Evolutionary conservation across 495 filamentous ascomycete species (phyloP).

Genomic region (Filosporella fistucella): DNA sequence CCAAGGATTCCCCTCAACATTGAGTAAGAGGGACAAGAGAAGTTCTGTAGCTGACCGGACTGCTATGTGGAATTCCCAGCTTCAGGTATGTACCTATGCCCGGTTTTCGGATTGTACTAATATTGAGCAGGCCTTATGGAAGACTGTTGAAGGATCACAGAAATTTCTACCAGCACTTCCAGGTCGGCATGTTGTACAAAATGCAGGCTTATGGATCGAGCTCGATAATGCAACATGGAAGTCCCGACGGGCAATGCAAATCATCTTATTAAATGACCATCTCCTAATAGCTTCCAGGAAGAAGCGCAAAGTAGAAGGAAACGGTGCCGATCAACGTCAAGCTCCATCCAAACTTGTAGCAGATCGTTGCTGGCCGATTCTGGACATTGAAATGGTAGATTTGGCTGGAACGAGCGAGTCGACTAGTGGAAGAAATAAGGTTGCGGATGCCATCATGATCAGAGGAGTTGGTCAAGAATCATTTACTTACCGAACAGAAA

Average conservation of each 20-base stretch:
- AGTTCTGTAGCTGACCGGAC: slow-evolving; percentile 93
- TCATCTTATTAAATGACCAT: slow-evolving; percentile 93
- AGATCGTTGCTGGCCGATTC: slow-evolving; percentile 89
- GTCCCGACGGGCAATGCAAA: slow-evolving; percentile 73
- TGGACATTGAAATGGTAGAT: slow-evolving; percentile 92
- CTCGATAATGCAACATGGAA: slow-evolving; percentile 97
- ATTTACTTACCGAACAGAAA: slow-evolving; percentile 85
- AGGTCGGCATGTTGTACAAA: slow-evolving; percentile 85
- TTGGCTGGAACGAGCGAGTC: slow-evolving; percentile 61
- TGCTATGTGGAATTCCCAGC: slow-evolving; percentile 88
- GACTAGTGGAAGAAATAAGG: slow-evolving; percentile 54
- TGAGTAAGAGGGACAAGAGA: slow-evolving; percentile 64
- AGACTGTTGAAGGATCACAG: slow-evolving; percentile 91
- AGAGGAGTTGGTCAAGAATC: slow-evolving; percentile 81
- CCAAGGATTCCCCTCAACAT: slow-evolving; percentile 38
- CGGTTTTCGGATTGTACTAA: slow-evolving; percentile 7
- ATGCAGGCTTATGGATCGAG: slow-evolving; percentile 90
- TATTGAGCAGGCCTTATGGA: slow-evolving; percentile 65
- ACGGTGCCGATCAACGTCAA: slow-evolving; percentile 40
- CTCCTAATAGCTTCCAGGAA: slow-evolving; percentile 85
- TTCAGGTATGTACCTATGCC: slow-evolving; percentile 36
- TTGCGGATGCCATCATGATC: slow-evolving; percentile 85
- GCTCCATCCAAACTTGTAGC: slow-evolving; percentile 76
- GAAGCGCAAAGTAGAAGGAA: slow-evolving; percentile 76
- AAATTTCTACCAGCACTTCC: slow-evolving; percentile 91